Conservation (phyloP, 176 grass and related monocot species). For the Aegilops umbellulata region DNA sequence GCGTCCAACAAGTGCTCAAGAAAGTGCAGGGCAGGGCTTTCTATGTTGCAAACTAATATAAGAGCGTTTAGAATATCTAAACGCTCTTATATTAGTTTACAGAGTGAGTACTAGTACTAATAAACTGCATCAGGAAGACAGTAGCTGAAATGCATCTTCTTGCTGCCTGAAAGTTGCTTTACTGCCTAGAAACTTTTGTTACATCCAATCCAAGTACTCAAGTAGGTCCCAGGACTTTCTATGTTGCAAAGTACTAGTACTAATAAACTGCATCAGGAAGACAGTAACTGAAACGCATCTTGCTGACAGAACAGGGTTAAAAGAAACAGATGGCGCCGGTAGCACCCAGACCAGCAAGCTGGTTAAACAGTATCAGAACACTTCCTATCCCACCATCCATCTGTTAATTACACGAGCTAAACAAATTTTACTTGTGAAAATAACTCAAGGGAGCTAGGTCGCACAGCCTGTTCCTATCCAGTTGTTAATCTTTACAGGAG, state of each 20-base stretch:
- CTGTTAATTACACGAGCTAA: background rate
- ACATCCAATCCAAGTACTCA: no score
- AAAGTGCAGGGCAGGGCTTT: background rate
- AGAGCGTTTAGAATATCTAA: no score
- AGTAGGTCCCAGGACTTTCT: background rate
- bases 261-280: background rate
- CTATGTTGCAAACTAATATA: background rate
- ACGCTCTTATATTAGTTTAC: no score
- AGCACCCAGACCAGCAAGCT: background rate
- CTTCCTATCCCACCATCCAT: background rate
- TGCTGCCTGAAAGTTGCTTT: no score
- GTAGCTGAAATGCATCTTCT: conserved; percentile 11
- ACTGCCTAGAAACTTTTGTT: no score
- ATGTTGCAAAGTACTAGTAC: background rate
- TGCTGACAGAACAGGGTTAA: background rate
- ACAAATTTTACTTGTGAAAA: background rate
- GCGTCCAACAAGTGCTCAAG: background rate
- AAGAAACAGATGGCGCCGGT: background rate
- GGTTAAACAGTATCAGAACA: background rate
- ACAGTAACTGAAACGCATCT: background rate
- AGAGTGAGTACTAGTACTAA: no score
- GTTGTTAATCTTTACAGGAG: conserved; percentile 14
- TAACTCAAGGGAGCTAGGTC: no score
- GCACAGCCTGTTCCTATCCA: background rate
- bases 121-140: background rate